Evolutionary conservation across 176 grass and related monocot species (phyloP).

Genomic region (Cenchrus fungigraminus): DNA sequence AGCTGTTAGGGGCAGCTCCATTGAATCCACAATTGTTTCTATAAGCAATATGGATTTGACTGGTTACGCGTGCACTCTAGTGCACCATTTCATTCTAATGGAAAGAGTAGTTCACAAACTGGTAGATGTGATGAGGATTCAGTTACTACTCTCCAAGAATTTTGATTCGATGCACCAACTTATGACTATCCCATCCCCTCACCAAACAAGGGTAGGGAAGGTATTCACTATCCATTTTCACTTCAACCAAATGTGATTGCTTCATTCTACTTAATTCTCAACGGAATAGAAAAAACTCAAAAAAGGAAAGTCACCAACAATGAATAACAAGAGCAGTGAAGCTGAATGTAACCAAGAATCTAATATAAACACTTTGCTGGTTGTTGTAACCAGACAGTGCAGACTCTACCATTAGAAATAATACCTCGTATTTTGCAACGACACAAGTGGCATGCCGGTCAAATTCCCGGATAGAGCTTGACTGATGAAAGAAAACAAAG

Average conservation of each 20-base stretch:
- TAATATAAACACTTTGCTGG: constrained; percentile 5
- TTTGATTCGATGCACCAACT: constrained; percentile 19
- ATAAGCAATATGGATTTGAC: not conserved
- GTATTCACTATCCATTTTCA: not conserved
- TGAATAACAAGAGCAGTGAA: not conserved
- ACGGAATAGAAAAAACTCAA: not conserved
- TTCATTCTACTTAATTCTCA: not conserved
- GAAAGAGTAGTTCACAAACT: constrained; percentile 14
- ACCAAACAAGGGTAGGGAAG: not conserved
- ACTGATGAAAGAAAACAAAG: constrained; percentile 55
- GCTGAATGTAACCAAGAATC: not conserved
- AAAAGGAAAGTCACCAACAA: not conserved
- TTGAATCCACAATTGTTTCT: too few species aligned
- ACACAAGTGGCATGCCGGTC: constrained; percentile 87
- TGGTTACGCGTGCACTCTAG: not conserved
- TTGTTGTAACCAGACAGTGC: not conserved
- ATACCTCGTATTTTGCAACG: constrained; percentile 95
- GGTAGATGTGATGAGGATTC: not conserved
- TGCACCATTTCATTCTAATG: not conserved
- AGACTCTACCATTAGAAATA: constrained; percentile 32
- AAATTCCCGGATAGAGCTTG: constrained; percentile 74
- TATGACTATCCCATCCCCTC: constrained; percentile 20
- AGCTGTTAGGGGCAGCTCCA: too few species aligned
- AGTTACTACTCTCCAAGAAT: constrained; percentile 13
- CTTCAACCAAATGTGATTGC: not conserved